A percentile compares a stretch with the other conserved stretches of the same genome.
Evolutionary conservation across 768 basidiomycete genomes (phyloP).

Genomic region (Rhodotorula graminis): DNA sequence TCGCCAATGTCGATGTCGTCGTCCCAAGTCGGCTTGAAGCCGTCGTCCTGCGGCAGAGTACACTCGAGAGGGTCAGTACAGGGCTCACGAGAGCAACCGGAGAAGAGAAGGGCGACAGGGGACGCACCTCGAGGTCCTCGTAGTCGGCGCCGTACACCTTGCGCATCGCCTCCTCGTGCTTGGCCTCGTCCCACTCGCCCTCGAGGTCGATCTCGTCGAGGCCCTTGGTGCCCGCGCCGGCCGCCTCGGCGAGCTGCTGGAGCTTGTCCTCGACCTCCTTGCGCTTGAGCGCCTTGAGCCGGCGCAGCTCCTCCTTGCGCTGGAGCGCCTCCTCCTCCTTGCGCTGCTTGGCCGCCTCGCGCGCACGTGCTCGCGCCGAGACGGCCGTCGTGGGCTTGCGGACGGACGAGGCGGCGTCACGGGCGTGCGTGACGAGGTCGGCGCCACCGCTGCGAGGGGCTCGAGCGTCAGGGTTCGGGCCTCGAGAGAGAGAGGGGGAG

Average conservation of each 20-base stretch:
- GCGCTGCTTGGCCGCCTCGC: conserved; percentile 67
- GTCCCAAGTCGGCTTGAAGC: conserved; percentile 80
- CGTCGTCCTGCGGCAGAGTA: conserved; percentile 45
- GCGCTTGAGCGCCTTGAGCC: conserved; percentile 77
- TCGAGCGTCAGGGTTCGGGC: neutral
- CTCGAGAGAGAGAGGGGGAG: neutral
- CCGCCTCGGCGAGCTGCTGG: conserved; percentile 66
- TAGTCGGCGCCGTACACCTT: conserved; percentile 60
- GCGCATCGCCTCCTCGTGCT: conserved; percentile 77
- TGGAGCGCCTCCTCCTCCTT: conserved; percentile 71
- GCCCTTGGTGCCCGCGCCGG: conserved; percentile 55
- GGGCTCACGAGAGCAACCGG: neutral
- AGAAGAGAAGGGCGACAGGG: too few relatives aligned
- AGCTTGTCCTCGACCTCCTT: conserved; percentile 72
- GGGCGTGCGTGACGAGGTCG: conserved; percentile 69
- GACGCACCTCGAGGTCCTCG: conserved; percentile 47
- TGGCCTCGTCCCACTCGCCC: conserved; percentile 83
- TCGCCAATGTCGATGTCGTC: conserved; percentile 81
- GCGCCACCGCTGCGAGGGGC: conserved; percentile 56
- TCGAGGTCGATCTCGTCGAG: conserved; percentile 70
- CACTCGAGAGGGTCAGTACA: neutral
- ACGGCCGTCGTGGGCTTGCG: conserved; percentile 53
- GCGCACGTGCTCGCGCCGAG: conserved; percentile 75
- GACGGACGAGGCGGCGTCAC: conserved; percentile 52
- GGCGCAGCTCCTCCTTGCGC: conserved; percentile 72